Evolutionary conservation across 2,329 filamentous ascomycete species (phyloP).

Genomic region (Endothia cerciana): DNA sequence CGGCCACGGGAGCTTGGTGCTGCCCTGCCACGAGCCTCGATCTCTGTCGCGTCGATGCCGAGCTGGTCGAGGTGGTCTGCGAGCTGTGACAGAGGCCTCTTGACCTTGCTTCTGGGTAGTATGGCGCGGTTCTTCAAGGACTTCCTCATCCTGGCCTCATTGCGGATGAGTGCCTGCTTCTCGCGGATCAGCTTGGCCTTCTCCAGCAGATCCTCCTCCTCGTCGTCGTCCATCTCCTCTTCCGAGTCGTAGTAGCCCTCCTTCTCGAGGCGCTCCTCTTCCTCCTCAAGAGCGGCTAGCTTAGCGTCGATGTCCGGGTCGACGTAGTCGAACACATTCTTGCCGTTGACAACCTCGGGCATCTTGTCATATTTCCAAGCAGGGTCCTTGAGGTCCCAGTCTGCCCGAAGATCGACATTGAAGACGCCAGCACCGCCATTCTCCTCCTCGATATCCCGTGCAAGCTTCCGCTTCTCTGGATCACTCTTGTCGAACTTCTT

Average conservation of each 20-base stretch:
- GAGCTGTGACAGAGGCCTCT: slow-evolving; percentile 85
- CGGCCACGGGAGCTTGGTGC: slow-evolving; percentile 70
- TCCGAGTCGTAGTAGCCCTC: slow-evolving; percentile 95
- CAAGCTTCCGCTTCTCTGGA: slow-evolving; percentile 78
- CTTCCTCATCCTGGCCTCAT: slow-evolving; percentile 94
- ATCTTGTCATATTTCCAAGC: slow-evolving; percentile 98
- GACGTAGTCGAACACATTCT: slow-evolving; percentile 97
- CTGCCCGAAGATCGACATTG: slow-evolving; percentile 88
- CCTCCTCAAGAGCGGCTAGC: slow-evolving; percentile 87
- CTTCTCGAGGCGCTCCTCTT: slow-evolving; percentile 89
- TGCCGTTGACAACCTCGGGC: slow-evolving; percentile 90
- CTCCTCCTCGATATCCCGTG: slow-evolving; percentile 86
- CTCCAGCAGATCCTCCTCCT: slow-evolving; percentile 83
- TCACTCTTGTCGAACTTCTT: slow-evolving; percentile 92
- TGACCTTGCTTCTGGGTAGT: slow-evolving; percentile 80
- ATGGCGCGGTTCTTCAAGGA: slow-evolving; percentile 95
- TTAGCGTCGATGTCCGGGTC: slow-evolving; percentile 96
- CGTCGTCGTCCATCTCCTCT: slow-evolving; percentile 79
- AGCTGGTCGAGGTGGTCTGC: slow-evolving; percentile 82
- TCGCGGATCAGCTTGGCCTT: slow-evolving; percentile 96
- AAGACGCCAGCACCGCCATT: slow-evolving; percentile 95
- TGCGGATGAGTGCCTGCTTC: slow-evolving; percentile 89
- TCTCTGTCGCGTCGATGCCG: slow-evolving; percentile 79
- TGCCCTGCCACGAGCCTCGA: slow-evolving; percentile 73
- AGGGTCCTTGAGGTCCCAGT: slow-evolving; percentile 83